phyloP scores from a whole-genome alignment of 371 early-diverging fungal genomes.

The Actinomortierella ambigua region DNA sequence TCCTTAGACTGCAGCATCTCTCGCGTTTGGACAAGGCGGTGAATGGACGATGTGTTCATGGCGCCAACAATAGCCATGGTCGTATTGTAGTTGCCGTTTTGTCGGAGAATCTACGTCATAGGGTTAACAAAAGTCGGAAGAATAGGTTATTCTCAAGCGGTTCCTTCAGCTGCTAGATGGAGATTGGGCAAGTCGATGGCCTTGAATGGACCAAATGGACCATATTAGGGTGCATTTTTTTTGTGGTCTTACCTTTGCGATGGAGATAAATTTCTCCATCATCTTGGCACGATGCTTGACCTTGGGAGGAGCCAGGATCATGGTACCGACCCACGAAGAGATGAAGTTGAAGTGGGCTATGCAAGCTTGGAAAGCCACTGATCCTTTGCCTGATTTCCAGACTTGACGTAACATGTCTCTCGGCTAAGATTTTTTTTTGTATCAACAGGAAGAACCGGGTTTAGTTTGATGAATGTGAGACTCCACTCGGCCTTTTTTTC shows the following conservation, averaged over 20 bases:
- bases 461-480: no score
- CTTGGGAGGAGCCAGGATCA: constrained; percentile 63
- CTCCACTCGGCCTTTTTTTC: no score
- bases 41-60: constrained; percentile 68
- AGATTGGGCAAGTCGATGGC: no score
- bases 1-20: constrained; percentile 55
- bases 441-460: background rate
- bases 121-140: background rate
- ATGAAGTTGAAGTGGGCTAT: constrained; percentile 66
- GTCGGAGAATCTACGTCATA: constrained; percentile 49
- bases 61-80: constrained; percentile 77
- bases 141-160: no score
- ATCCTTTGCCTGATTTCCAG: constrained; percentile 46
- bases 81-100: constrained; percentile 70
- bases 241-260: constrained; percentile 60
- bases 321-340: constrained; percentile 70
- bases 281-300: constrained; percentile 62
- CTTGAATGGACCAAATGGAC: no score
- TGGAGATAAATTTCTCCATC: constrained; percentile 65
- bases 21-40: constrained; percentile 62
- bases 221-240: no score
- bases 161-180: no score
- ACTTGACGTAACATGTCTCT: constrained; percentile 63
- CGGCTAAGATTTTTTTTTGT: constrained; percentile 47
- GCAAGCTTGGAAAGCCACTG: constrained; percentile 52